Conservation (phyloP, 2,329 filamentous ascomycete genomes). For the Hymenoscyphus repandus region DNA sequence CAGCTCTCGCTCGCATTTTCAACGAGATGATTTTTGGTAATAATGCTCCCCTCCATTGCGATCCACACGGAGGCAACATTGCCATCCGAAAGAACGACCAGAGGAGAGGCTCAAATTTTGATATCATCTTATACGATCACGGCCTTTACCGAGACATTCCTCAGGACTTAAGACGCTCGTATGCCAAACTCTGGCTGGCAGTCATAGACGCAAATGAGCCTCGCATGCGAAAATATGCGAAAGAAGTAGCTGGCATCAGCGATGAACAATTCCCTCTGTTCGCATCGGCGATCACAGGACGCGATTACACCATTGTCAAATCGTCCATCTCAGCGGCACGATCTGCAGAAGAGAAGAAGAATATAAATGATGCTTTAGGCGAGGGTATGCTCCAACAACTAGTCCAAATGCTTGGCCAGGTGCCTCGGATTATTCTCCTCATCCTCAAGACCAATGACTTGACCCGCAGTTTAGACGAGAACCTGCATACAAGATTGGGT, state of each 20-base stretch:
- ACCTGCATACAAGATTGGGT: conserved; percentile 67
- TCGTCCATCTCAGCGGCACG: conserved; percentile 50
- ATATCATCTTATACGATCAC: conserved; percentile 94
- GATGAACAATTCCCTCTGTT: conserved; percentile 93
- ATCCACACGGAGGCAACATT: conserved; percentile 94
- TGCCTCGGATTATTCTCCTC: conserved; percentile 86
- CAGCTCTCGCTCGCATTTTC: conserved; percentile 84
- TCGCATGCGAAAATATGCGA: conserved; percentile 81
- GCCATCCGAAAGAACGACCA: conserved; percentile 76
- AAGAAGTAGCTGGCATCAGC: conserved; percentile 81
- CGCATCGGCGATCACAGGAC: conserved; percentile 89
- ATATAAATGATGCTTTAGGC: conserved; percentile 77
- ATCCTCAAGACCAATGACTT: conserved; percentile 98
- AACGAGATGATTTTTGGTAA: conserved; percentile 99
- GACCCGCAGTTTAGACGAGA: conserved; percentile 89
- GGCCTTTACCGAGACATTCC: conserved; percentile 94
- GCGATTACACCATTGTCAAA: conserved; percentile 76
- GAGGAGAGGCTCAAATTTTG: conserved; percentile 69
- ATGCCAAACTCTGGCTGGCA: conserved; percentile 96
- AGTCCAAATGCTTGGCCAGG: conserved; percentile 79
- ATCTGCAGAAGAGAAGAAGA: conserved; percentile 72
- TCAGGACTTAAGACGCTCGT: conserved; percentile 68
- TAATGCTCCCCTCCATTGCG: conserved; percentile 86
- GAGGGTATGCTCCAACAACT: conserved; percentile 86
- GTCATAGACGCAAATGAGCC: conserved; percentile 85